A percentile compares a stretch with the other conserved stretches of the same genome.
These are phyloP conservation scores for Ceratocystis diversiconidia DNA, from an alignment of 2,329 filamentous ascomycete genomes.

Conservation along the genomic window DNA sequence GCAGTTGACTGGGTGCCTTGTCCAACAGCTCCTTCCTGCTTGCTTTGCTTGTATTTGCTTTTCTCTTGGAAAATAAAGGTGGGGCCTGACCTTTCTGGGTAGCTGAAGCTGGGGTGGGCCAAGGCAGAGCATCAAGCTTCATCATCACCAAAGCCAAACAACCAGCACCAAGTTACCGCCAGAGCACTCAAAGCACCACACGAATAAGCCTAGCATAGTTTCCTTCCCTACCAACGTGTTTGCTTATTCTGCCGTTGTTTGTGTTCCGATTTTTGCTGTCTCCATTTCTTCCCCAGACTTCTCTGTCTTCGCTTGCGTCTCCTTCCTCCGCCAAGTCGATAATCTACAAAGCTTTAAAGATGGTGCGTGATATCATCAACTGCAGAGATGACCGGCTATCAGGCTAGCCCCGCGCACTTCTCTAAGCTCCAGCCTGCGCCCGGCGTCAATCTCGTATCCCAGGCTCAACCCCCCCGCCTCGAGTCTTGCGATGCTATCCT, in stretches of 20 bases:
- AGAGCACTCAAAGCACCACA: not conserved
- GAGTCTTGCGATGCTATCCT: not conserved
- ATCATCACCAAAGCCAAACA: constrained; percentile 13
- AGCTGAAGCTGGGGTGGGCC: constrained; percentile 15
- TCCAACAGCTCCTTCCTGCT: not conserved
- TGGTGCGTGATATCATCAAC: not conserved
- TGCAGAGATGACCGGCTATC: not conserved
- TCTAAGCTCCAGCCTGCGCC: not conserved
- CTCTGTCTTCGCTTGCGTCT: not conserved
- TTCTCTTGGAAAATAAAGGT: constrained; percentile 3
- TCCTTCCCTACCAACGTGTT: not conserved
- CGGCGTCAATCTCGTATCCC: not conserved
- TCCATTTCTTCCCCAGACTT: not conserved
- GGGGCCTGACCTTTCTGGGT: constrained; percentile 1
- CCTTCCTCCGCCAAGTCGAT: not conserved
- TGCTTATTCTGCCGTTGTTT: not conserved
- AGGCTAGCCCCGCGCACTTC: not conserved
- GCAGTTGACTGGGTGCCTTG: constrained; percentile 17
- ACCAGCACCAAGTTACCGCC: not conserved
- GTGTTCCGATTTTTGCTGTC: not conserved
- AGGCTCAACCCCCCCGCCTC: not conserved
- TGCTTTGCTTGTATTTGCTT: not conserved
- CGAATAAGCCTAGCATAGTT: not conserved
- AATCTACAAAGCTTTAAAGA: not conserved
- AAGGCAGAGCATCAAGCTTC: constrained; percentile 19